Evolutionary conservation across 805 yeast species (phyloP).

Genomic region (Komagataella phaffii): DNA sequence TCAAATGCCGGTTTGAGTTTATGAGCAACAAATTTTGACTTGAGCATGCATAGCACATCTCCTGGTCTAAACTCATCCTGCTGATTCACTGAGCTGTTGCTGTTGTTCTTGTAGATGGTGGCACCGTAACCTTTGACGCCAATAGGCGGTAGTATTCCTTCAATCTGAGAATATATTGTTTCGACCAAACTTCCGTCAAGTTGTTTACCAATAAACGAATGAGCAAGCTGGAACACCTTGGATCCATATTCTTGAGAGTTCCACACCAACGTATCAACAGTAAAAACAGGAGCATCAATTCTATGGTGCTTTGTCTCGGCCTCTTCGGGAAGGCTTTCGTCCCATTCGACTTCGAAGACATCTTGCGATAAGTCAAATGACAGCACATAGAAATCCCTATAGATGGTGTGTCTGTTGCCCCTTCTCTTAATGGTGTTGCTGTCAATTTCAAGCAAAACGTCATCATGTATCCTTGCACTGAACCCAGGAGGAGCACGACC

Average conservation of each 20-base stretch:
- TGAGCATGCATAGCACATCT: constrained; percentile 65
- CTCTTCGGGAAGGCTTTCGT: constrained; percentile 10
- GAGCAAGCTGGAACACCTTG: constrained; percentile 31
- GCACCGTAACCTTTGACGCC: constrained; percentile 65
- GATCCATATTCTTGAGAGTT: constrained; percentile 39
- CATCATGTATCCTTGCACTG: constrained; percentile 25
- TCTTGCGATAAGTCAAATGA: constrained; percentile 64
- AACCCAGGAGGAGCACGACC: constrained; percentile 44
- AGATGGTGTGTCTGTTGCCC: constrained; percentile 30
- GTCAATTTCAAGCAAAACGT: constrained; percentile 54
- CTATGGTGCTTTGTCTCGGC: not conserved
- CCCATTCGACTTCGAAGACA: constrained; percentile 43
- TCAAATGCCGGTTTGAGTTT: constrained; percentile 40
- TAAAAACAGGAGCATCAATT: constrained; percentile 24
- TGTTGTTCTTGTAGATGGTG: constrained; percentile 46
- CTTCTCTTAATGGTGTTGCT: constrained; percentile 41
- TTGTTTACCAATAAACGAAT: constrained; percentile 19
- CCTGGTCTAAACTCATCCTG: constrained; percentile 65
- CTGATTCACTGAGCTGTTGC: constrained; percentile 34
- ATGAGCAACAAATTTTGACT: constrained; percentile 62
- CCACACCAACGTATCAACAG: constrained; percentile 33
- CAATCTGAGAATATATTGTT: constrained; percentile 21
- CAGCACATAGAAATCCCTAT: constrained; percentile 58
- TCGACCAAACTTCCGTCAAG: constrained; percentile 19
- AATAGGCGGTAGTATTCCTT: constrained; percentile 27